A percentile compares a stretch with the other conserved stretches of the same genome.
Evolutionary conservation across 2,329 filamentous ascomycete genomes (phyloP).

Genomic region (Bisporella sp.): DNA sequence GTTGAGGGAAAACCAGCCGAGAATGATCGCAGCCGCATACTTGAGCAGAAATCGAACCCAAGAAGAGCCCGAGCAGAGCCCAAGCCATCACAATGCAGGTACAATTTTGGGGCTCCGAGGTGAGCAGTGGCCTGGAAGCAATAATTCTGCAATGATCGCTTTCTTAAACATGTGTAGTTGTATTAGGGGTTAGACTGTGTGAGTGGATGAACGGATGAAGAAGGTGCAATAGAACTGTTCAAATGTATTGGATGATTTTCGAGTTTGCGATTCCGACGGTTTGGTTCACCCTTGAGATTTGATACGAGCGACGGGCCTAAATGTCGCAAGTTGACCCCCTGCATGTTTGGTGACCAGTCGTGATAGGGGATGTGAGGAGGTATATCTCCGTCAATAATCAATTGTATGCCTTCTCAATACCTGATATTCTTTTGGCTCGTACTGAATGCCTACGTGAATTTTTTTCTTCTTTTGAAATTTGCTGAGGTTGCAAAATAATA

Average conservation of each 20-base stretch:
- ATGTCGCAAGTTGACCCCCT: constrained; percentile 2
- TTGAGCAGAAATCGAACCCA: too few species aligned
- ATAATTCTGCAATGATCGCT: neutral
- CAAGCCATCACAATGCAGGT: too few species aligned
- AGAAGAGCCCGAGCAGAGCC: too few species aligned
- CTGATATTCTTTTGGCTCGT: neutral
- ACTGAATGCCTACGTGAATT: neutral
- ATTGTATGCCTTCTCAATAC: neutral
- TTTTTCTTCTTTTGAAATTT: neutral
- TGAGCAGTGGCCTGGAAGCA: neutral
- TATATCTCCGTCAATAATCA: neutral
- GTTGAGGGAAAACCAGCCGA: too few species aligned
- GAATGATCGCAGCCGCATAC: too few species aligned
- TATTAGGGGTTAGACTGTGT: neutral
- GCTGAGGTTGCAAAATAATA: neutral
- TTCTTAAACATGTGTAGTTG: neutral
- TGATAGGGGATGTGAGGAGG: neutral
- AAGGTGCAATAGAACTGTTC: constrained; percentile 4
- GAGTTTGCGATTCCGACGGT: constrained; percentile 3
- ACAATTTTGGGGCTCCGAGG: neutral
- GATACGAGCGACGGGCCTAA: constrained; percentile 1
- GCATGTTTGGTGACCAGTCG: constrained; percentile 1
- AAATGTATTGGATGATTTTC: constrained; percentile 1
- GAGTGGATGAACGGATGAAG: constrained; percentile 2
- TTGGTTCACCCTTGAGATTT: constrained; percentile 3